A percentile compares a stretch with the other conserved stretches of the same genome.
Evolutionary conservation across 768 basidiomycete genomes (phyloP).

Genomic region (Suillus tomentosus): DNA sequence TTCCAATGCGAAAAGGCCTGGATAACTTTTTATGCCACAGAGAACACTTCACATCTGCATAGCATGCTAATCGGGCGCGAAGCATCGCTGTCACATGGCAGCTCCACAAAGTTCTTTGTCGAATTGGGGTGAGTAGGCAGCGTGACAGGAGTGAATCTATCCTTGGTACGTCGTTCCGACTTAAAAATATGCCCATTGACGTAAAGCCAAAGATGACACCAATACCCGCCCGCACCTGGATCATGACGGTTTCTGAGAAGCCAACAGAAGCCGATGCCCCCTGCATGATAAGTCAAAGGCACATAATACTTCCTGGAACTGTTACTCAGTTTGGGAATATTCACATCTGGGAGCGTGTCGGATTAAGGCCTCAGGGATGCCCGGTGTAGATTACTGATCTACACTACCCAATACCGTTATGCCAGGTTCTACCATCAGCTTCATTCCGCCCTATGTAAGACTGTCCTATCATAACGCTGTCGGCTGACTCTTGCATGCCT

Average conservation of each 20-base stretch:
- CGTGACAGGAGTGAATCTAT: conserved; percentile 1
- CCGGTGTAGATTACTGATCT: background rate
- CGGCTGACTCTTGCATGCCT: background rate
- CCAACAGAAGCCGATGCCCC: conserved; percentile 79
- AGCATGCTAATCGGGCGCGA: conserved; percentile 54
- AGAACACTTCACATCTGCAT: conserved; percentile 38
- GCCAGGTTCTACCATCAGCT: background rate
- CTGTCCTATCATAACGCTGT: background rate
- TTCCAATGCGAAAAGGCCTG: conserved; percentile 52
- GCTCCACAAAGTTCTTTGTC: conserved; percentile 46
- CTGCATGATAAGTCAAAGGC: conserved; percentile 69
- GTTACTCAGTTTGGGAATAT: conserved; percentile 52
- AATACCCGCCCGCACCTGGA: conserved; percentile 78
- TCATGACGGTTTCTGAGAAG: conserved; percentile 55
- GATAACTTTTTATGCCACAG: background rate
- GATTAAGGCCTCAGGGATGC: background rate
- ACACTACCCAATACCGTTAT: background rate
- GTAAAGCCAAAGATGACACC: conserved; percentile 60
- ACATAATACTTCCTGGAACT: conserved; percentile 68
- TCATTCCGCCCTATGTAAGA: background rate
- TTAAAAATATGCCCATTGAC: background rate
- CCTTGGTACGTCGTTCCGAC: conserved; percentile 23
- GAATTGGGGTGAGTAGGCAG: conserved; percentile 41
- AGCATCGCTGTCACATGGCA: conserved; percentile 65
- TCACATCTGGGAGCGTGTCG: conserved; percentile 14